Evolutionary conservation across 176 grass and related monocot genomes (phyloP).

Genomic region (Elymus sibiricus): DNA sequence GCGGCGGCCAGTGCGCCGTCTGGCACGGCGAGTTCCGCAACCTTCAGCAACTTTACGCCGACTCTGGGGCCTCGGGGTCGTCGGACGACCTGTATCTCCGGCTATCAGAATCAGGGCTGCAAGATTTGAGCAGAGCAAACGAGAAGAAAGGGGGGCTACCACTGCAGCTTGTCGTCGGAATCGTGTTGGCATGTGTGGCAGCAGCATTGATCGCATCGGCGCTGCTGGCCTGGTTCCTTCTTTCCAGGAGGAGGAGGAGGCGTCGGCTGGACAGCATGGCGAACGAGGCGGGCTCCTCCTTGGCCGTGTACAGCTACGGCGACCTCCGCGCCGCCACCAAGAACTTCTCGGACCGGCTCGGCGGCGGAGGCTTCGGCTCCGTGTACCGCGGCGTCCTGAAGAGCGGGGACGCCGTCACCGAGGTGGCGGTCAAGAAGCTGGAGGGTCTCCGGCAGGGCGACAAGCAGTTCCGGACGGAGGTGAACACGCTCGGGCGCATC

Average conservation of each 20-base stretch:
- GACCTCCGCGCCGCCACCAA: conserved; percentile 32
- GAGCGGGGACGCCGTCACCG: not conserved
- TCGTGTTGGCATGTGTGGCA: not conserved
- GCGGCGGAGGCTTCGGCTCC: conserved; percentile 26
- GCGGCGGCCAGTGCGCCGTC: not conserved
- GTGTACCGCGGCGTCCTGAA: conserved; percentile 24
- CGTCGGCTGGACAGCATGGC: not conserved
- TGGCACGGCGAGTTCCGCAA: conserved; percentile 26
- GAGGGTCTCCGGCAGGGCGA: conserved; percentile 10
- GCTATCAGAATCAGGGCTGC: not conserved
- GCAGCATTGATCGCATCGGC: not conserved
- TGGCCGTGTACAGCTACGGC: conserved; percentile 21
- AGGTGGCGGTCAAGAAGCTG: conserved; percentile 31
- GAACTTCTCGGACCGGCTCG: conserved; percentile 22
- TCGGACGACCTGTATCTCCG: conserved; percentile 5
- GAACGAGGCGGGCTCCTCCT: not conserved
- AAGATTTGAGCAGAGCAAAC: not conserved
- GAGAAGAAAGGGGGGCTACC: not conserved
- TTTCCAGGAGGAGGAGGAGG: not conserved
- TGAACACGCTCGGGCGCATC: conserved; percentile 19
- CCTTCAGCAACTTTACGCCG: not conserved
- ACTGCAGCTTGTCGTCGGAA: not conserved
- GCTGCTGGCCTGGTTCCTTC: not conserved
- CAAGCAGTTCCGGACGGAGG: conserved; percentile 29
- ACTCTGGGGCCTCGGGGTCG: not conserved